A percentile compares a stretch with the other conserved stretches of the same genome.
Evolutionary conservation across 2,329 filamentous ascomycete genomes (phyloP).

Genomic region (Neodidymelliopsis sp.): DNA sequence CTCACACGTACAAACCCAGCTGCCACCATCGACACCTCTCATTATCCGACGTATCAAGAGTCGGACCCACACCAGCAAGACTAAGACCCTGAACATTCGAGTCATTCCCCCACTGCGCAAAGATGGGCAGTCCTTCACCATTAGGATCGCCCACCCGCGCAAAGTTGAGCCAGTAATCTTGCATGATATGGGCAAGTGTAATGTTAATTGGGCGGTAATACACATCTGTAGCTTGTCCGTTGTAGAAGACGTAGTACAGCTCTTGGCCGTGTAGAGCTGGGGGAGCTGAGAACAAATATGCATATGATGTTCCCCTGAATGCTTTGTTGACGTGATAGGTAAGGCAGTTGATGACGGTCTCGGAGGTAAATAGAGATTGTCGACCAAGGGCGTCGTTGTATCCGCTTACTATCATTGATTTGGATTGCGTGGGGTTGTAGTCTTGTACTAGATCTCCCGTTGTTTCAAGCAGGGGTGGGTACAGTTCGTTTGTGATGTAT

Average conservation of each 20-base stretch:
- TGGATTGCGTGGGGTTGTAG: not conserved
- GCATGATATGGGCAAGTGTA: not conserved
- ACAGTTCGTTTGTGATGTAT: not conserved
- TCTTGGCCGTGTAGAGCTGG: not conserved
- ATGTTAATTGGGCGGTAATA: not conserved
- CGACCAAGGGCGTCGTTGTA: not conserved
- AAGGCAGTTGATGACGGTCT: not conserved
- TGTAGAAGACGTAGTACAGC: not conserved
- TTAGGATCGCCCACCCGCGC: not conserved
- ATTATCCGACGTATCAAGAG: not conserved
- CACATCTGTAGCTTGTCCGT: not conserved
- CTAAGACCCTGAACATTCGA: not conserved
- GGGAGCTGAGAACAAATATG: not conserved
- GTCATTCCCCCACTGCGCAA: not conserved
- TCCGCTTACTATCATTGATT: not conserved
- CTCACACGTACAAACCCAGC: not conserved
- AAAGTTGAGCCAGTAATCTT: not conserved
- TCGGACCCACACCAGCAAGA: not conserved
- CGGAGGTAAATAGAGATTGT: not conserved
- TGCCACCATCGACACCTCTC: not conserved
- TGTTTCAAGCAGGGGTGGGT: not conserved
- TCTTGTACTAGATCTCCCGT: not conserved
- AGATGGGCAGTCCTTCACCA: not conserved
- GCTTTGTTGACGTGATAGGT: not conserved
- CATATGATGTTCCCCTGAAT: not conserved